phyloP scores from a whole-genome alignment of 1,139 yeast species.

The Blastobotrys malaysiensis region DNA sequence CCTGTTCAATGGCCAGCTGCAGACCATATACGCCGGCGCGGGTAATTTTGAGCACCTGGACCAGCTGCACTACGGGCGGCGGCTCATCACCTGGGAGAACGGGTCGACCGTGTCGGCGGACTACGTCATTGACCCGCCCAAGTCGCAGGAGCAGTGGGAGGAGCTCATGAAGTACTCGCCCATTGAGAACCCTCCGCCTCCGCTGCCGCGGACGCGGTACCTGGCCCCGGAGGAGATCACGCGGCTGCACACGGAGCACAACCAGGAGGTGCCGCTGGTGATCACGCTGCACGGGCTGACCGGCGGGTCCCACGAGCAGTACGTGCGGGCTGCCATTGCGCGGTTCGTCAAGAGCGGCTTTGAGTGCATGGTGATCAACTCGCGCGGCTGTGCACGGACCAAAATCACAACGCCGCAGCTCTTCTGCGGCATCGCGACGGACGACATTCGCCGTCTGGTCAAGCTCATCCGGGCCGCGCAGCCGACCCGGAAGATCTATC shows the following conservation, averaged over 20 bases:
- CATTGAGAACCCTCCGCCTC: slow-evolving; percentile 64
- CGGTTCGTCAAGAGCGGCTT: slow-evolving; percentile 31
- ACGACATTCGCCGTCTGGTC: slow-evolving; percentile 60
- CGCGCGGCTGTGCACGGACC: slow-evolving; percentile 85
- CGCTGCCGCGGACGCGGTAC: slow-evolving; percentile 75
- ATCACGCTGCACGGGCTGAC: slow-evolving; percentile 79
- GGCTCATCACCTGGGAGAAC: slow-evolving; percentile 48
- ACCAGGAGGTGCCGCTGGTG: slow-evolving; percentile 53
- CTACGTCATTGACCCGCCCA: slow-evolving; percentile 56
- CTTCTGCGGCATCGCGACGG: slow-evolving; percentile 70
- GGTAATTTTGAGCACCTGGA: slow-evolving; percentile 50
- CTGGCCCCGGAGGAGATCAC: slow-evolving; percentile 49
- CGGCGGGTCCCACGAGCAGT: slow-evolving; percentile 89
- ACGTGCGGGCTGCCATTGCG: slow-evolving; percentile 54
- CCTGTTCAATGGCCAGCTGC: slow-evolving; percentile 68
- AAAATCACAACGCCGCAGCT: slow-evolving; percentile 68
- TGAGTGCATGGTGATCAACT: slow-evolving; percentile 71
- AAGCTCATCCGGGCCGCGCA: slow-evolving; percentile 47
- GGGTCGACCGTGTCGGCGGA: slow-evolving; percentile 74
- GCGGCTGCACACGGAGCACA: slow-evolving; percentile 27
- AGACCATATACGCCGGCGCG: slow-evolving; percentile 61
- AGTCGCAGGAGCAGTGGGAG: slow-evolving; percentile 43
- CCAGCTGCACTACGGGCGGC: slow-evolving; percentile 70
- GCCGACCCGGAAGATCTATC: slow-evolving; percentile 70
- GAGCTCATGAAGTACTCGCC: slow-evolving; percentile 48